Evolutionary conservation across 345 rosid species (phyloP).

Genomic region (Acer yangbiense): DNA sequence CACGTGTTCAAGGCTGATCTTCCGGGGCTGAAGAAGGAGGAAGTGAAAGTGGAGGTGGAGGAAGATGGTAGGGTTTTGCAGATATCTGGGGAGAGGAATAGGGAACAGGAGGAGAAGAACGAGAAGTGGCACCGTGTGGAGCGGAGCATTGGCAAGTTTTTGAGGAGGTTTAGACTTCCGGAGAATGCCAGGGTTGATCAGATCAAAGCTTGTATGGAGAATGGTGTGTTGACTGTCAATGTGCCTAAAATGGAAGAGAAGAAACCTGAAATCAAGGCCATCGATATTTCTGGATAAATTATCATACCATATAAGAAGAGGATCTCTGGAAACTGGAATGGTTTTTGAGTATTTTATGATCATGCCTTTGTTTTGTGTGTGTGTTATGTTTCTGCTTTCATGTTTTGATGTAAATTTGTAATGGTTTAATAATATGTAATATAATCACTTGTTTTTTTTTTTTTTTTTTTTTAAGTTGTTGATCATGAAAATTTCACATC

Average conservation of each 20-base stretch:
- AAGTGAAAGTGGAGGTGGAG: conserved; percentile 41
- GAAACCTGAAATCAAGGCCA: conserved; percentile 36
- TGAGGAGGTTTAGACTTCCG: conserved; percentile 33
- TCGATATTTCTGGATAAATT: conserved; percentile 33
- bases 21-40: conserved; percentile 41
- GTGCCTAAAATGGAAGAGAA: conserved; percentile 31
- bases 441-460: too few species aligned
- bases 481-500: too few species aligned
- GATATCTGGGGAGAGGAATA: conserved; percentile 37
- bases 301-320: background rate
- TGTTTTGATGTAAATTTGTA: too few species aligned
- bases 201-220: conserved; percentile 39
- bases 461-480: too few species aligned
- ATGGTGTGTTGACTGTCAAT: conserved; percentile 22
- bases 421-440: too few species aligned
- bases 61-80: conserved; percentile 25
- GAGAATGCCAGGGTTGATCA: conserved; percentile 34
- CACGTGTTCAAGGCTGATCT: conserved; percentile 40
- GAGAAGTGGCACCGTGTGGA: conserved; percentile 44
- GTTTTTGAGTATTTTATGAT: background rate
- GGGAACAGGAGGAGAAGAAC: conserved; percentile 33
- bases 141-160: conserved; percentile 28
- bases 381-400: too few species aligned
- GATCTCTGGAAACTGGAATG: background rate
- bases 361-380: too few species aligned